These are phyloP conservation scores for Bombardia bombarda DNA, from an alignment of 495 filamentous ascomycete genomes.

Conservation along the genomic window DNA sequence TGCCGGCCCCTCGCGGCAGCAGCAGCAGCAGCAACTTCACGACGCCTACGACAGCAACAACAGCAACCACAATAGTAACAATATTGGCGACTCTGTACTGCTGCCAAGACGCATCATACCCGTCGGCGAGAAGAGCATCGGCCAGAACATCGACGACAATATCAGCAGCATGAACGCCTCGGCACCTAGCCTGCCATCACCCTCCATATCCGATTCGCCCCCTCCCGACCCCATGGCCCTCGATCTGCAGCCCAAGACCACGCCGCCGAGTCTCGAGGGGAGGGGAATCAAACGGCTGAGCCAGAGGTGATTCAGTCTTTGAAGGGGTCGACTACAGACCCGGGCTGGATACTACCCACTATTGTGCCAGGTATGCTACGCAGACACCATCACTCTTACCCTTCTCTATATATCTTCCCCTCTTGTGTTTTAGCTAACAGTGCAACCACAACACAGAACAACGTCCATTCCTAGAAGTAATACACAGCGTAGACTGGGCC, in stretches of 20 bases:
- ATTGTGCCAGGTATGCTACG: constrained; percentile 19
- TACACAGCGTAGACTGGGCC: constrained; percentile 44
- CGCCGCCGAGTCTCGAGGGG: constrained; percentile 5
- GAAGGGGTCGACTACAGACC: constrained; percentile 16
- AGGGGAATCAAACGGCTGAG: not conserved
- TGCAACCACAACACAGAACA: constrained; percentile 20
- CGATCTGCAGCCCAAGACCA: constrained; percentile 9
- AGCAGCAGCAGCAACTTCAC: not conserved
- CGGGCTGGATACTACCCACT: constrained; percentile 24
- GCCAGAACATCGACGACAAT: constrained; percentile 1
- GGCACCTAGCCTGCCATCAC: not conserved
- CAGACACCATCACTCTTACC: no score
- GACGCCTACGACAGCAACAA: no score
- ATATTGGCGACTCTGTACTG: no score
- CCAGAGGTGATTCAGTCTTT: constrained; percentile 16
- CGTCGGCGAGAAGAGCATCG: constrained; percentile 1
- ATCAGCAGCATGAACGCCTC: not conserved
- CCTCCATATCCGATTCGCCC: not conserved
- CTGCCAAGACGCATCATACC: constrained; percentile 11
- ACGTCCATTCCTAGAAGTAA: constrained; percentile 24
- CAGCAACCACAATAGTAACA: no score
- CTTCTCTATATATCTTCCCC: not conserved
- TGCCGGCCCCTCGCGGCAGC: no score
- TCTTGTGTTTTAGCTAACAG: not conserved
- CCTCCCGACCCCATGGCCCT: constrained; percentile 4